These are phyloP conservation scores for Prunus mume DNA, from an alignment of 306 rosid genomes.

Conservation along the genomic window DNA sequence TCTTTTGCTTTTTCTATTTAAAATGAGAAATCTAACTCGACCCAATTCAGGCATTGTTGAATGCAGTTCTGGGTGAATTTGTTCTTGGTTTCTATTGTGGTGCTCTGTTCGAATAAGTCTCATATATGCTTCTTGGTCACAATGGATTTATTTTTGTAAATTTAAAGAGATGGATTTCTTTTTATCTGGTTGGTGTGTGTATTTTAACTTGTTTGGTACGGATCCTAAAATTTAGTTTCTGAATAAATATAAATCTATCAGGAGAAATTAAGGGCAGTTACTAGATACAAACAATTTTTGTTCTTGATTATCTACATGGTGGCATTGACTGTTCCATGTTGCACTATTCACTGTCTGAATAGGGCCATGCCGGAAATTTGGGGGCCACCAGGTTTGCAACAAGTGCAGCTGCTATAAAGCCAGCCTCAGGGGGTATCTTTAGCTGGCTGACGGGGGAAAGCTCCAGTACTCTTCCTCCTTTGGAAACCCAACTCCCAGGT, in stretches of 20 bases:
- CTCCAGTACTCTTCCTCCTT: conserved; percentile 54
- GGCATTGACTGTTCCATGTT: neutral
- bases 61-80: neutral
- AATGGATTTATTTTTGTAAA: neutral
- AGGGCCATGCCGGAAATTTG: conserved; percentile 59
- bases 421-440: conserved; percentile 61
- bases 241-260: neutral
- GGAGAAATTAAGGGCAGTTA: neutral
- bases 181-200: neutral
- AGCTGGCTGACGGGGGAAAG: conserved; percentile 75
- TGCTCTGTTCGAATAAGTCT: neutral
- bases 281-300: neutral
- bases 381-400: conserved; percentile 60
- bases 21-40: neutral
- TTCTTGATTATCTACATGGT: neutral
- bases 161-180: neutral
- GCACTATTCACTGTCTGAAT: conserved; percentile 5
- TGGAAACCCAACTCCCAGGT: conserved; percentile 59
- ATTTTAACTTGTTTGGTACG: neutral
- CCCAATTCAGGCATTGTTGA: neutral
- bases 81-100: neutral
- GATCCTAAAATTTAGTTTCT: neutral
- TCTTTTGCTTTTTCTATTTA: neutral
- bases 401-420: conserved; percentile 50
- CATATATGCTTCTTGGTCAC: neutral